Evolutionary conservation across 2,329 filamentous ascomycete species (phyloP).

Genomic region (Sphaerulina musiva): DNA sequence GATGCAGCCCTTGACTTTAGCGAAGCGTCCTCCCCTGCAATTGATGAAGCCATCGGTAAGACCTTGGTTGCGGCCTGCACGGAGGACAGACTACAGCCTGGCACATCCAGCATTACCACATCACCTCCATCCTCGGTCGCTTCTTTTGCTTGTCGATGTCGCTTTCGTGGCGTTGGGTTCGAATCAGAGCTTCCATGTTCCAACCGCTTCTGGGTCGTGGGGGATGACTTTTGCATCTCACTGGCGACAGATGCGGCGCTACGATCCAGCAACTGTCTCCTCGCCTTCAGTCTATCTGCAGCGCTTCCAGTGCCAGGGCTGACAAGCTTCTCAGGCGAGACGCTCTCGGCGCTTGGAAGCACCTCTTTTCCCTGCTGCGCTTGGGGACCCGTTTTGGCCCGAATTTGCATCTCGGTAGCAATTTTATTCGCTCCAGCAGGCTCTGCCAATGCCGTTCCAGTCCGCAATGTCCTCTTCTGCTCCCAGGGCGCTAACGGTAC

Average conservation of each 20-base stretch:
- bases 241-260: neutral
- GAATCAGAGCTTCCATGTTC: constrained; percentile 4
- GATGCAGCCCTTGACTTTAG: neutral
- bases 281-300: constrained; percentile 22
- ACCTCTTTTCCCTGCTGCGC: neutral
- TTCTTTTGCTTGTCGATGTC: constrained; percentile 3
- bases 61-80: constrained; percentile 9
- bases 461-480: constrained; percentile 10
- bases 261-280: neutral
- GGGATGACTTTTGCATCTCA: neutral
- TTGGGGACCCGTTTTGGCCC: neutral
- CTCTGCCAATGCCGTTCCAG: neutral
- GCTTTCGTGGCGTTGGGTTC: constrained; percentile 16
- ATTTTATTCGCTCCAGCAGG: neutral
- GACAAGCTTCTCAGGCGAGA: constrained; percentile 1
- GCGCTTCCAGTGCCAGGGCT: constrained; percentile 17
- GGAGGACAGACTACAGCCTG: neutral
- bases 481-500: constrained; percentile 28
- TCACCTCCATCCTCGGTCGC: constrained; percentile 5
- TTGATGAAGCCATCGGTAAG: constrained; percentile 20
- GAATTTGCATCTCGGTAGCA: neutral
- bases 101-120: constrained; percentile 12
- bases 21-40: constrained; percentile 12
- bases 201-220: constrained; percentile 7
- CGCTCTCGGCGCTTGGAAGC: neutral